Percentiles rank a stretch among this genome's conserved stretches.
phyloP scores from a whole-genome alignment of 2,329 filamentous ascomycete species.

The Cyphellophora europaea region DNA sequence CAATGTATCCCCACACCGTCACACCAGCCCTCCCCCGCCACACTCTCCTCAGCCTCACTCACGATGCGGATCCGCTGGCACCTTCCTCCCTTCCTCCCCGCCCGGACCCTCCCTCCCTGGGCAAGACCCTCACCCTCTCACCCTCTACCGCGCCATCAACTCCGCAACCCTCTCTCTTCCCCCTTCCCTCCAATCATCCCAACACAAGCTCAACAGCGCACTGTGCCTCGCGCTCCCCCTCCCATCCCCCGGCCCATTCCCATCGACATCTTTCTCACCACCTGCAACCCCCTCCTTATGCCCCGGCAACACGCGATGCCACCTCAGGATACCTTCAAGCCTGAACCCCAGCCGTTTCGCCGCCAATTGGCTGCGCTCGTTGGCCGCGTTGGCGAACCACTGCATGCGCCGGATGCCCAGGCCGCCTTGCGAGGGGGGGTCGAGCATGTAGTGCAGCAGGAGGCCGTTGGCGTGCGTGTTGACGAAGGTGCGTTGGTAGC shows the following conservation, averaged over 20 bases:
- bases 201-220: slow-evolving; percentile 7
- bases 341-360: slow-evolving; percentile 27
- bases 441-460: slow-evolving; percentile 23
- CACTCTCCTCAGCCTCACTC: too few relatives aligned
- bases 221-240: slow-evolving; percentile 5
- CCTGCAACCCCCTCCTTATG: not conserved
- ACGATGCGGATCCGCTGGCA: too few relatives aligned
- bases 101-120: too few relatives aligned
- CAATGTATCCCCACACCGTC: too few relatives aligned
- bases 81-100: too few relatives aligned
- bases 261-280: not conserved
- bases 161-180: not conserved
- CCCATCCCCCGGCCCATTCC: slow-evolving; percentile 2
- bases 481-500: slow-evolving; percentile 28
- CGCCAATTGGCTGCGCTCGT: slow-evolving; percentile 17
- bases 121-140: too few relatives aligned
- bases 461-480: slow-evolving; percentile 26
- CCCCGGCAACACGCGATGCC: slow-evolving; percentile 19
- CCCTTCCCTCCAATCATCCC: slow-evolving; percentile 9
- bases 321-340: slow-evolving; percentile 24
- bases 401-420: slow-evolving; percentile 23
- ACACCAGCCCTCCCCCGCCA: too few relatives aligned
- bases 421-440: slow-evolving; percentile 14
- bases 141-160: not conserved
- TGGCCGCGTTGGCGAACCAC: slow-evolving; percentile 19